Evolutionary conservation across 495 filamentous ascomycete genomes (phyloP).

Genomic region (Friedmanniomyces simplex): DNA sequence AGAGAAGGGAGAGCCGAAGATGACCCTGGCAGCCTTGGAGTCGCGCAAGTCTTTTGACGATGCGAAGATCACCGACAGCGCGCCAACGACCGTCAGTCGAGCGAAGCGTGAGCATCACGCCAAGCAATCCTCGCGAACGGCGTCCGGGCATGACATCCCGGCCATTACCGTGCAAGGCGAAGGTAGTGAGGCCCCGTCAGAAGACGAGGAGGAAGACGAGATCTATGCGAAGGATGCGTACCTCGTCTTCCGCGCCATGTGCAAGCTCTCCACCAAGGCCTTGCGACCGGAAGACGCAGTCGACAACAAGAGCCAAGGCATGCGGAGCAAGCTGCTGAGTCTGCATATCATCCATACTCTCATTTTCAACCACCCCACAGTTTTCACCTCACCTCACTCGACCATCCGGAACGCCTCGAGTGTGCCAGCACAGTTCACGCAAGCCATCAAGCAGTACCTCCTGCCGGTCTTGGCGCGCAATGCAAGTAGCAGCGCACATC

Average conservation of each 20-base stretch:
- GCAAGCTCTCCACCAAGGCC: constrained; percentile 89
- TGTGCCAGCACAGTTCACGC: constrained; percentile 82
- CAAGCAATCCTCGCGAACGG: constrained; percentile 40
- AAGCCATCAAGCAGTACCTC: constrained; percentile 91
- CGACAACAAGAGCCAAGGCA: constrained; percentile 83
- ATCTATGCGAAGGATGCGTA: constrained; percentile 95
- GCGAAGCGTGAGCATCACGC: constrained; percentile 41
- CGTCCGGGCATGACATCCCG: constrained; percentile 39
- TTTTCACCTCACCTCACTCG: constrained; percentile 80
- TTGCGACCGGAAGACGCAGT: constrained; percentile 81
- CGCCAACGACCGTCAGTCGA: constrained; percentile 82
- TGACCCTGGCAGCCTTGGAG: constrained; percentile 93
- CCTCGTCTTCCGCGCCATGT: constrained; percentile 92
- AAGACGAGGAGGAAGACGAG: constrained; percentile 90
- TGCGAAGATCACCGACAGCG: constrained; percentile 78
- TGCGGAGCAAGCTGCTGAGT: constrained; percentile 94
- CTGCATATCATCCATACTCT: constrained; percentile 89
- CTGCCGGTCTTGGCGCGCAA: constrained; percentile 90
- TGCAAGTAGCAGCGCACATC: constrained; percentile 79
- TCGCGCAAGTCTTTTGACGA: constrained; percentile 90
- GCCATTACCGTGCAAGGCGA: constrained; percentile 33
- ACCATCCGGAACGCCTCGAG: constrained; percentile 79
- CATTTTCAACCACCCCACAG: constrained; percentile 76
- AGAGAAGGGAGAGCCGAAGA: constrained; percentile 59
- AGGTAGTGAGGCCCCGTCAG: constrained; percentile 41